Evolutionary conservation across 257 asterid genomes (phyloP), one percentile per base, ranked within the genome.

Genomic region (Verbena officinalis): DNA sequence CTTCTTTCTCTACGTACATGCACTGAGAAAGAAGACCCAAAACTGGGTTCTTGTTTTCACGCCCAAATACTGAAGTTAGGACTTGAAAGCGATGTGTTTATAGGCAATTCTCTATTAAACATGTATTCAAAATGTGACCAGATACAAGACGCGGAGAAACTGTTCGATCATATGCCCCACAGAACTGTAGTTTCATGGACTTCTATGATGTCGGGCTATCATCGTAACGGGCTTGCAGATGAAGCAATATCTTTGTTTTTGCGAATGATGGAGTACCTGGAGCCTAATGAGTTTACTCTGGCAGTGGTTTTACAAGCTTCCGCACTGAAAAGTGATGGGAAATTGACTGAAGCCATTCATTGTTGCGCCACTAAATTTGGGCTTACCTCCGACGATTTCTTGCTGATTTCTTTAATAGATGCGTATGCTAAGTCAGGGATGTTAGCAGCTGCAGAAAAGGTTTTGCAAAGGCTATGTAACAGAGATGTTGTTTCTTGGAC

Each of bases 141-240:
- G 23, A 24, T 79, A 24, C 39, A 68, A 3, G 58, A 74, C 19
- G 88, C 84, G 0, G 17, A 33, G 2, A 67, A 16, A 1, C 5
- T 82, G 83, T 82, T 82, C 36, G 88, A 79, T 38, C 23, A 73
- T 22, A 82, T 79, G 84, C 77, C 88, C 76, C 62, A 65, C 48
- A 70, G 80, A 73, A 81, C 78, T 40, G 22, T 78, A 22, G 84
- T 76, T n/a, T 78, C 87, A 1, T 81, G 87, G 87, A 81, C 87
- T 8, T 57, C 73, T 6, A 68, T 81, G 75, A 81, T 81, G 49
- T 75, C 74, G 55, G 78, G 72, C 31, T 75, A 75, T 51, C 55
- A 72, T 14, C 82, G 51, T 21, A 24, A 16, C 31, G 71, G 64
- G n/a, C 72, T 65, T 14, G 55, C 58, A 3, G 70, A 71, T 11